Base-by-base conservation (phyloP, 371 early-diverging fungal species). In the Enteropsectra breve region DNA sequence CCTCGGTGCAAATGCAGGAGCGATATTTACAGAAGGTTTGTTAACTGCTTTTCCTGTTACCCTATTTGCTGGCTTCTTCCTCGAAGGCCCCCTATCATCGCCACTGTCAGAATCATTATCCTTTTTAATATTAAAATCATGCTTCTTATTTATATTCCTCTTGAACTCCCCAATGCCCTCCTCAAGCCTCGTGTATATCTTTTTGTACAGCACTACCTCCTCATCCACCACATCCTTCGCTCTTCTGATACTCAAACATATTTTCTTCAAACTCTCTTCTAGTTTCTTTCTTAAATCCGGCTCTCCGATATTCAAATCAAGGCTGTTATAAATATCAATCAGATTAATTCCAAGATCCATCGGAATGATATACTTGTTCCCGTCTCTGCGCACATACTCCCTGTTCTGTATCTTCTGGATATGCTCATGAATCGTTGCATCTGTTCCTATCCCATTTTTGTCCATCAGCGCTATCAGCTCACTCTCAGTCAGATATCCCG, bases 351-450 rank as follows among this genome's bases (percentile, higher is more conserved):
- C 97, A 6, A 97, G 81, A 0, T 86, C 84, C 4, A 90, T 86
- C 0, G 97, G 96, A n/a, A n/a, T n/a, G 11, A 81, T 73, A 66
- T 94, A 86, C 32, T 74, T 77, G 1, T 67, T 63, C 0, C 75
- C 77, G 18, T 83, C 81, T 60, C 91, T 88, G 54, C 81, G 82
- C 0, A 85, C 87, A 77, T 98, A 98, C 40, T 87, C 84, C 43
- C 99, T 84, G 3, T 86, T 87, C 2, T 86, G 83, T 26, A 98
- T 88, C 66, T 87, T 94, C 67, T 92, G 88, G 69, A 98, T 98
- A 65, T 97, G 97, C 43, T 96, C 94, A 32, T 90, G 90, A 49
- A 97, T 97, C 0, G 97, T 98, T 0, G 97, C 97, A 78, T 98
- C 99, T 1, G 99, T 98, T 1, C 97, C 99, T 47, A 98, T 97